These are phyloP conservation scores for Aspergillus versicolor DNA, from an alignment of 2,329 filamentous ascomycete genomes.

Conservation along the genomic window DNA sequence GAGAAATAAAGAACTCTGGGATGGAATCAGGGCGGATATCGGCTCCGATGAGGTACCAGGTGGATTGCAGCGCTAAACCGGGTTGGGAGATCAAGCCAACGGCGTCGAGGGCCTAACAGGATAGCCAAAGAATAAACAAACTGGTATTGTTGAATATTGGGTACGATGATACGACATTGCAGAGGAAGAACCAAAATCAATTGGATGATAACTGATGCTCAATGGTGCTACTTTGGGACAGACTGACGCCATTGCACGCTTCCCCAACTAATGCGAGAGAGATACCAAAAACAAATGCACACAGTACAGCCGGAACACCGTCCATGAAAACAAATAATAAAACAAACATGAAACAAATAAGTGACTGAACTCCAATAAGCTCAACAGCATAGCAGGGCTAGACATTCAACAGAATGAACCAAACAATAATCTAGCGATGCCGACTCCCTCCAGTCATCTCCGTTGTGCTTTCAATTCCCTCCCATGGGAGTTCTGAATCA, in stretches of 20 bases:
- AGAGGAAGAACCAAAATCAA: neutral
- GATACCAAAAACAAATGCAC: slow-evolving; percentile 5
- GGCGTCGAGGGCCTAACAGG: neutral
- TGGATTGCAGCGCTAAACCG: slow-evolving; percentile 4
- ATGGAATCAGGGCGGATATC: neutral
- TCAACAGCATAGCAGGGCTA: neutral
- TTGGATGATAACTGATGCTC: slow-evolving; percentile 1
- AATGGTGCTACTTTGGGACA: slow-evolving; percentile 11
- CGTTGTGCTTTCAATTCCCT: slow-evolving; percentile 44
- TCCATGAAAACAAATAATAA: neutral
- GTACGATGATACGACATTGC: neutral
- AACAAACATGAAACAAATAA: slow-evolving; percentile 1
- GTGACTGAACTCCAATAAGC: neutral
- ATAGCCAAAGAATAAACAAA: neutral
- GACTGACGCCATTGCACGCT: slow-evolving; percentile 13
- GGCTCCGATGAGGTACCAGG: neutral
- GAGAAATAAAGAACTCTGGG: neutral
- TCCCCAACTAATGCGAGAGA: slow-evolving; percentile 1
- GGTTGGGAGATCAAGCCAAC: slow-evolving; percentile 9
- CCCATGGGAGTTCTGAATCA: slow-evolving; percentile 43
- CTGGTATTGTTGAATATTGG: neutral
- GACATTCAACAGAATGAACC: neutral
- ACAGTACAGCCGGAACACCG: neutral
- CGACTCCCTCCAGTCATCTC: slow-evolving; percentile 33
- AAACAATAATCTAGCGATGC: slow-evolving; percentile 14